Conservation (phyloP, 192 early-diverging fungal species). For the Gigaspora rosea region DNA sequence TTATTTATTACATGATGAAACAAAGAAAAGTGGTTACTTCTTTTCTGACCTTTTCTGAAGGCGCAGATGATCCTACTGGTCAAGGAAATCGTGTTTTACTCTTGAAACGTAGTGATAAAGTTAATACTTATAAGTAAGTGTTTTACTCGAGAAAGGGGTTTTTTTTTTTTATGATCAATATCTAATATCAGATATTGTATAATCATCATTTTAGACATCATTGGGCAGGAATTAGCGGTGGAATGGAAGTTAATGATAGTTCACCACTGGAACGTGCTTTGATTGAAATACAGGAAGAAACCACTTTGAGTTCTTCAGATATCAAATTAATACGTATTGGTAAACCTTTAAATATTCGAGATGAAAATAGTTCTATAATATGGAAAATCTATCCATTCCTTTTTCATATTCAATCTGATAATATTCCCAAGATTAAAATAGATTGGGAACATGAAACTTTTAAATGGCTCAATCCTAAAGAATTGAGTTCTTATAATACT, state of each 20-base stretch:
- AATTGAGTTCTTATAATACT: neutral
- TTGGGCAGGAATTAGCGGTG: conserved; percentile 24
- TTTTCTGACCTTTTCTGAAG: neutral
- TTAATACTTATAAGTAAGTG: conserved; percentile 8
- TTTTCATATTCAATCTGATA: neutral
- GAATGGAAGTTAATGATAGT: conserved; percentile 8
- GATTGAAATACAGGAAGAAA: conserved; percentile 27
- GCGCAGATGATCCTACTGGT: neutral
- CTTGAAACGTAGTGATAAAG: conserved; percentile 22
- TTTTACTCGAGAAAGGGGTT: too few relatives aligned
- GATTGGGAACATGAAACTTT: conserved; percentile 28
- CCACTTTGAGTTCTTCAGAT: neutral
- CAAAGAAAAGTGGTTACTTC: conserved; percentile 11
- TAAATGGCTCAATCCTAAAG: conserved; percentile 21
- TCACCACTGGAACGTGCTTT: conserved; percentile 20
- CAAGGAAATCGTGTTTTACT: conserved; percentile 15
- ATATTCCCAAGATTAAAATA: neutral
- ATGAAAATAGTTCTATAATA: neutral
- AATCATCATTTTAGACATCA: neutral
- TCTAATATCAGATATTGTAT: neutral
- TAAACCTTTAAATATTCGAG: neutral
- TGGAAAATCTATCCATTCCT: conserved; percentile 29
- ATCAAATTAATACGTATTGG: conserved; percentile 10
- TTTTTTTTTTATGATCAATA: neutral
- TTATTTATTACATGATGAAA: neutral